Conservation (phyloP, 1,284 basidiomycete genomes). For the Naganishia sp. region DNA sequence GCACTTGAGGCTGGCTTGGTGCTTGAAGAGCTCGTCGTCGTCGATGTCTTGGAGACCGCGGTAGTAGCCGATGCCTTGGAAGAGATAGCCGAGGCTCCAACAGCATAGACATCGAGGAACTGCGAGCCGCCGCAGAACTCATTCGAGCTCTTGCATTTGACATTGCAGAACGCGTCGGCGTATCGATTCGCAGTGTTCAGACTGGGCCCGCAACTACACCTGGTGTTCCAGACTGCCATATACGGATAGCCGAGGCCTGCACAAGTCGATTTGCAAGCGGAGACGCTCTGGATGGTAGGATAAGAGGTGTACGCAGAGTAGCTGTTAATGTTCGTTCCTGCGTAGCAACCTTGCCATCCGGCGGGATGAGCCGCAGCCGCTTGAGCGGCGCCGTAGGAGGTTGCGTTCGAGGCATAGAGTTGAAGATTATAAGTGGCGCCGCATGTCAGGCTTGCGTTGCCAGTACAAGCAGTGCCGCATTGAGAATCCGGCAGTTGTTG, state of each 20-base stretch:
- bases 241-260: background rate
- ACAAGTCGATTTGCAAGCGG: conserved; percentile 3
- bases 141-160: background rate
- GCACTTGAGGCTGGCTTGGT: background rate
- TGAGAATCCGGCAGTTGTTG: conserved; percentile 1
- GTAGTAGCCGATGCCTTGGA: background rate
- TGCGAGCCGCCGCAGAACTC: background rate
- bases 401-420: background rate
- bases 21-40: background rate
- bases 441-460: background rate
- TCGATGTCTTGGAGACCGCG: background rate
- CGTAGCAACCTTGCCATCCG: conserved; percentile 5
- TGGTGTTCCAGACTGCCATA: background rate
- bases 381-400: background rate
- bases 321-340: background rate
- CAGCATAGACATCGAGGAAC: background rate
- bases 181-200: conserved; percentile 1
- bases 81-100: background rate
- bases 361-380: background rate
- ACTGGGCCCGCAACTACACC: background rate
- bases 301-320: conserved; percentile 1
- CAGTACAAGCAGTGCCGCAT: background rate
- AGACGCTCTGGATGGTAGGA: background rate
- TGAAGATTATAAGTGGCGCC: background rate
- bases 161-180: background rate